These are phyloP conservation scores for Xylariaceae sp. DNA, from an alignment of 2,329 filamentous ascomycete species.

Conservation along the genomic window DNA sequence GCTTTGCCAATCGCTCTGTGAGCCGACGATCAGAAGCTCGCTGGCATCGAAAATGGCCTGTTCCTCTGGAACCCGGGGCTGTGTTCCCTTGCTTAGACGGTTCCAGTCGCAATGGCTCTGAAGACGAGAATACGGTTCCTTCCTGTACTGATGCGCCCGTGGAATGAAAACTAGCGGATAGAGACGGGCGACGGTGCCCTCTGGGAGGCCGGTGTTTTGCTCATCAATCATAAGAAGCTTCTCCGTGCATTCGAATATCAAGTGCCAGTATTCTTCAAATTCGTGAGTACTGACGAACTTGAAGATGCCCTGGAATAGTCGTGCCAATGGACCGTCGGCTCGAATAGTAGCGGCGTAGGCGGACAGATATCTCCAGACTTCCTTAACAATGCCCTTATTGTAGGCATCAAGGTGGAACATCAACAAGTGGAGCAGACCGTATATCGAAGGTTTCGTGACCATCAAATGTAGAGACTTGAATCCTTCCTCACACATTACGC, in stretches of 20 bases:
- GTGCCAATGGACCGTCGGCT: constrained; percentile 23
- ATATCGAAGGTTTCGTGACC: constrained; percentile 26
- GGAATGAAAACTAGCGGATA: constrained; percentile 28
- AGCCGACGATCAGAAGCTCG: constrained; percentile 25
- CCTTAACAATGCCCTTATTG: constrained; percentile 26
- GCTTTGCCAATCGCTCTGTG: constrained; percentile 22
- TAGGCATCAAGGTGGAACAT: constrained; percentile 27
- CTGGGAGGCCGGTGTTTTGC: constrained; percentile 22
- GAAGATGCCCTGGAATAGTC: constrained; percentile 26
- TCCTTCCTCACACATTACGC: constrained; percentile 27
- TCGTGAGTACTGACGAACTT: constrained; percentile 27
- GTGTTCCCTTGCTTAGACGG: constrained; percentile 19
- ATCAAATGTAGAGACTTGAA: constrained; percentile 27
- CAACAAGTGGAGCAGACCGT: constrained; percentile 25
- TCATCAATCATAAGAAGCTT: constrained; percentile 26
- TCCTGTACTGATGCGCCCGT: constrained; percentile 24
- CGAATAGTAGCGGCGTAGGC: constrained; percentile 23
- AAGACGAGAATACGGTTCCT: constrained; percentile 24
- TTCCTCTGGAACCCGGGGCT: constrained; percentile 24
- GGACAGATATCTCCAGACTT: constrained; percentile 28
- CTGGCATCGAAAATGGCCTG: constrained; percentile 23
- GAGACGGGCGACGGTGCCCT: constrained; percentile 25
- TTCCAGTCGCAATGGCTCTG: constrained; percentile 26
- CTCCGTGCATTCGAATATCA: constrained; percentile 29
- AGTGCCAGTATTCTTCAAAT: constrained; percentile 28